phyloP scores from a whole-genome alignment of 345 rosid genomes.

The Acer saccharum region DNA sequence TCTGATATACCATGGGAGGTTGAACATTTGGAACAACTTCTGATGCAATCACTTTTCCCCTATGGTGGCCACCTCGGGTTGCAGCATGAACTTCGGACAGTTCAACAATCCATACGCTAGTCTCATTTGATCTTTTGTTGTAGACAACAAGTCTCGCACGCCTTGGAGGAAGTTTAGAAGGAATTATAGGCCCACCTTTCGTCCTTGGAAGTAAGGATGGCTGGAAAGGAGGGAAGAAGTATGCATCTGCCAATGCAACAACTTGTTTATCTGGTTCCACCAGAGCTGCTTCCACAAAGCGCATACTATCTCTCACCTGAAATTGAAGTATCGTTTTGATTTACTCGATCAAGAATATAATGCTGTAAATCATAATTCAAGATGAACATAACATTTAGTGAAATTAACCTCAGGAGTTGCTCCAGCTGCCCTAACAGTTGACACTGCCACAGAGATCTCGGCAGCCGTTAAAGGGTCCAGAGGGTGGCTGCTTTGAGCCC shows the following conservation, averaged over 20 bases:
- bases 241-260: conserved; percentile 79
- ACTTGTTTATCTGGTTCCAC: conserved; percentile 71
- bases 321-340: background rate
- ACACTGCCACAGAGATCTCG: conserved; percentile 77
- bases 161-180: conserved; percentile 73
- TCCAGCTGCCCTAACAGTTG: conserved; percentile 82
- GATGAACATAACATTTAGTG: background rate
- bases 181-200: conserved; percentile 69
- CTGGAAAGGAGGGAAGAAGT: conserved; percentile 86
- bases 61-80: conserved; percentile 78
- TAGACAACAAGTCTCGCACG: conserved; percentile 74
- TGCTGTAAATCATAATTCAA: background rate
- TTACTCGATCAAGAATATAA: background rate
- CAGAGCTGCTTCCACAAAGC: conserved; percentile 69
- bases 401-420: conserved; percentile 66
- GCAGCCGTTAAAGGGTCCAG: conserved; percentile 81
- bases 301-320: conserved; percentile 82
- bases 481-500: conserved; percentile 74
- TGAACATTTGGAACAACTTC: conserved; percentile 71
- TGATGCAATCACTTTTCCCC: conserved; percentile 74
- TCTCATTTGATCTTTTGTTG: conserved; percentile 71
- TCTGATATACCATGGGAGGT: conserved; percentile 65
- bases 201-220: conserved; percentile 74
- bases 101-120: conserved; percentile 72
- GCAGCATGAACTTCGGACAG: conserved; percentile 76